Evolutionary conservation across 441 rosid genomes (phyloP).

Genomic region (Syzygium malaccense): DNA sequence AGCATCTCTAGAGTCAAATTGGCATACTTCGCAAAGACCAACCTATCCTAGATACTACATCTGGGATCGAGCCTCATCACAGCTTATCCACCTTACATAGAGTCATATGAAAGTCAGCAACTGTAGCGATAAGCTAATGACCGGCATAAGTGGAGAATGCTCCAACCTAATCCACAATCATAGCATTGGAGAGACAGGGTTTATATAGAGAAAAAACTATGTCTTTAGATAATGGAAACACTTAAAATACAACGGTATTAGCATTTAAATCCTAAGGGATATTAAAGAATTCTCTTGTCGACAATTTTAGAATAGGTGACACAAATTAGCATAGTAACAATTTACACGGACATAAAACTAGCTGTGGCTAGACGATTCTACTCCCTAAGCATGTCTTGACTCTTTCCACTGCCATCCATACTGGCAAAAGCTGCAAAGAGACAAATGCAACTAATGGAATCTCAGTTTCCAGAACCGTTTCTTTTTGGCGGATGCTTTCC

Average conservation of each 20-base stretch:
- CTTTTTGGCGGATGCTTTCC: neutral
- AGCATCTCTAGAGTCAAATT: neutral
- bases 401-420: neutral
- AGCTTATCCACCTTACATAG: neutral
- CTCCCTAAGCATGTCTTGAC: neutral
- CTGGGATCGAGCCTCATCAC: neutral
- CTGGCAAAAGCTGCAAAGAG: neutral
- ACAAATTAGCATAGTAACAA: neutral
- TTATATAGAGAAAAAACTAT: neutral
- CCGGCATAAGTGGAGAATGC: neutral
- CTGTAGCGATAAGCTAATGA: neutral
- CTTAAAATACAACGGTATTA: neutral
- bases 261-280: neutral
- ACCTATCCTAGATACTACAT: neutral
- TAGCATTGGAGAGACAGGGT: neutral
- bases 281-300: neutral
- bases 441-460: neutral
- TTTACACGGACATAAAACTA: neutral
- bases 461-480: neutral
- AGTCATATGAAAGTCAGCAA: neutral
- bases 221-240: neutral
- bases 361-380: neutral
- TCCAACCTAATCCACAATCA: neutral
- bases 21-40: neutral
- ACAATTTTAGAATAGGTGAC: neutral